Conservation (phyloP, 257 asterid species). For the Solanum arcanum region DNA sequence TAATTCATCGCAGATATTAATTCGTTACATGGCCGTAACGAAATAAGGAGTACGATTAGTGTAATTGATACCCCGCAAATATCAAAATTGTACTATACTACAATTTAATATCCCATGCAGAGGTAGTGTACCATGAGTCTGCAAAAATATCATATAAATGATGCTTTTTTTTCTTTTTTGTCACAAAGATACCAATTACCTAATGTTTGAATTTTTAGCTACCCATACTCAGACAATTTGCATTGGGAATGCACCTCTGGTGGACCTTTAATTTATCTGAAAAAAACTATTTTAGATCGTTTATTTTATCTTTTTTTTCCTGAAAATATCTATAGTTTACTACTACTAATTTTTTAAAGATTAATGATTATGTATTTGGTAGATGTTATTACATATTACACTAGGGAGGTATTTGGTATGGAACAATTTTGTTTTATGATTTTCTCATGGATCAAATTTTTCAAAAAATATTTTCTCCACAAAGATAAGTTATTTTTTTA, state of each 20-base stretch:
- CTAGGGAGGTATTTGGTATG: neutral
- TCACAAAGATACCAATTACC: neutral
- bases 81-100: neutral
- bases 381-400: neutral
- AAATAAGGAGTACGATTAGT: neutral
- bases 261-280: neutral
- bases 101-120: neutral
- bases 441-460: neutral
- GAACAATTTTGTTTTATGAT: neutral
- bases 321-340: neutral
- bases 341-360: neutral
- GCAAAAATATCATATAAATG: neutral
- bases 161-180: neutral
- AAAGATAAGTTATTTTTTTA: neutral
- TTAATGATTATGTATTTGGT: neutral
- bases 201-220: neutral
- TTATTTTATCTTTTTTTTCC: neutral
- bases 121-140: neutral
- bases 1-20: neutral
- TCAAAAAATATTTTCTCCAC: neutral
- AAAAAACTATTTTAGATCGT: neutral
- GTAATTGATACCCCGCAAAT: neutral
- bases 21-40: neutral
- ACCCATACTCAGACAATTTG: neutral
- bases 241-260: neutral